Evolutionary conservation across 1,284 basidiomycete genomes (phyloP).

Genomic region (Cystobasidium pallidum): DNA sequence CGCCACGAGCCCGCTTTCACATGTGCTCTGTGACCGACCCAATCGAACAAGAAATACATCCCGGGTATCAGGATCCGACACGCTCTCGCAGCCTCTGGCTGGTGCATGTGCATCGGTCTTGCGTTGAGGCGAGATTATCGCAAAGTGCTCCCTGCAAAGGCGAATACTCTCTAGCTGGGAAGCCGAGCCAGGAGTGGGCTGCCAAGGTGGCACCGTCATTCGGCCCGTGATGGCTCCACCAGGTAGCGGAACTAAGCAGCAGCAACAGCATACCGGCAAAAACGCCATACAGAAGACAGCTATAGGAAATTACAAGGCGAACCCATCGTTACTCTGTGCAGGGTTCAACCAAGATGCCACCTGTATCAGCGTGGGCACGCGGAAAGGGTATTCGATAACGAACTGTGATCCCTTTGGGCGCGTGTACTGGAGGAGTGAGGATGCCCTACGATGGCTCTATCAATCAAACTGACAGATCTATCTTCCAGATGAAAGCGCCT

Average conservation of each 20-base stretch:
- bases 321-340: slow-evolving; percentile 52
- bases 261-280: not conserved
- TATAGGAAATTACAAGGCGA: slow-evolving; percentile 37
- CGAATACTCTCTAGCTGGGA: too few relatives aligned
- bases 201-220: slow-evolving; percentile 17
- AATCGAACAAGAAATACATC: not conserved
- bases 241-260: not conserved
- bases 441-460: too few relatives aligned
- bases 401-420: slow-evolving; percentile 97
- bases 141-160: too few relatives aligned
- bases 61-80: not conserved
- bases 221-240: slow-evolving; percentile 15
- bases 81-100: not conserved
- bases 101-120: not conserved
- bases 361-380: slow-evolving; percentile 91
- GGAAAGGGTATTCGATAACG: slow-evolving; percentile 93
- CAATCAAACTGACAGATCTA: not conserved
- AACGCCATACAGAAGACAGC: slow-evolving; percentile 32
- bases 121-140: too few relatives aligned
- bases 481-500: slow-evolving; percentile 77
- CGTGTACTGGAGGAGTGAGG: slow-evolving; percentile 88
- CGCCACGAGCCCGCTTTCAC: not conserved
- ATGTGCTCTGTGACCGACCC: not conserved
- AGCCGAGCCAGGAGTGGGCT: not conserved
- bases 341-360: slow-evolving; percentile 54